Evolutionary conservation across 768 basidiomycete species (phyloP).

Genomic region (Tylopilus cervinicoccineus): DNA sequence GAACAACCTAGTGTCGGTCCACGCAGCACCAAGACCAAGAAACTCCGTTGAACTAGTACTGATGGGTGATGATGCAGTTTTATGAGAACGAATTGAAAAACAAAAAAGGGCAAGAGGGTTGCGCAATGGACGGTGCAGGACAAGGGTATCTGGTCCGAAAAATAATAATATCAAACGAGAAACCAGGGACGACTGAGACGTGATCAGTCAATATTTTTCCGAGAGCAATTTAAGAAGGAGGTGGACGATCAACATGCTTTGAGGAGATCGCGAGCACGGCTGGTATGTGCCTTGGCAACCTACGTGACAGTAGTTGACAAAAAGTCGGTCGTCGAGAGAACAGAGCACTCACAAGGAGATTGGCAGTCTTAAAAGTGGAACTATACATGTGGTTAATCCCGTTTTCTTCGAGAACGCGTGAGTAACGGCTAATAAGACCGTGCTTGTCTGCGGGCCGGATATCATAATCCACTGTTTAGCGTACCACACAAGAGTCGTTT

Average conservation of each 20-base stretch:
- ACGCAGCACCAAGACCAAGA: slow-evolving; percentile 5
- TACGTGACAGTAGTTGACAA: slow-evolving; percentile 18
- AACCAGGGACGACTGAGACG: not conserved
- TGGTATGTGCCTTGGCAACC: slow-evolving; percentile 57
- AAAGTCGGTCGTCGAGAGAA: not conserved
- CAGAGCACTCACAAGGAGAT: slow-evolving; percentile 53
- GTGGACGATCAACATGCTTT: slow-evolving; percentile 45
- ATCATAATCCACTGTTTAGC: slow-evolving; percentile 4
- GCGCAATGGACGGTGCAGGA: not conserved
- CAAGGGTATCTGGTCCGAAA: slow-evolving; percentile 17
- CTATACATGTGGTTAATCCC: slow-evolving; percentile 83
- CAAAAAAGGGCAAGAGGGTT: not conserved
- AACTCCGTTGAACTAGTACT: slow-evolving; percentile 4
- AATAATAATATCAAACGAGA: slow-evolving; percentile 9
- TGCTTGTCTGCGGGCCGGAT: slow-evolving; percentile 53
- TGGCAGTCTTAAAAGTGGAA: slow-evolving; percentile 80
- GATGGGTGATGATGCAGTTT: slow-evolving; percentile 1
- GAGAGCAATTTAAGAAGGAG: not conserved
- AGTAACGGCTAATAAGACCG: slow-evolving; percentile 75
- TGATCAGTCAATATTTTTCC: slow-evolving; percentile 1
- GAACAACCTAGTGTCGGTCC: not conserved
- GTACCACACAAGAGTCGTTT: not conserved
- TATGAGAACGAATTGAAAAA: not conserved
- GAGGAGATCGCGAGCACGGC: slow-evolving; percentile 54
- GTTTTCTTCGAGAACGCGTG: slow-evolving; percentile 65